Base-by-base conservation (phyloP, 169 alveolate genomes). In the Cryptosporidium baileyi region DNA sequence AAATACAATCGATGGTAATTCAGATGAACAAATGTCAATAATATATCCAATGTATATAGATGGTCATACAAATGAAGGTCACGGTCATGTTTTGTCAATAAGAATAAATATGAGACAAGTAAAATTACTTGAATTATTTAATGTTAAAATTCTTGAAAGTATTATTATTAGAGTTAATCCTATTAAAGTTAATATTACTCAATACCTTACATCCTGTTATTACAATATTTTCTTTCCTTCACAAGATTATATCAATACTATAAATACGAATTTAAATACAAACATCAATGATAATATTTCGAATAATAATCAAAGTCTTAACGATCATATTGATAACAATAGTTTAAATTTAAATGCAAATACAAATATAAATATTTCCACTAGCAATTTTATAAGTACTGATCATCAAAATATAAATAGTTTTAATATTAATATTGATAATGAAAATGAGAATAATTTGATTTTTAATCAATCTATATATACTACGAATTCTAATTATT, bases 181-280 rank as follows among this genome's bases (percentile, higher is more conserved):
- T 15, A 74, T 74, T 26, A 52, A 61, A 30, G 85, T 74, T 22
- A 74, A 74, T 22, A 74, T 74, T n/a, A 74, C 85, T 9, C 85
- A 74, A 32, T 54, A 34, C 17, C 45, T 74, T 7, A 57, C 67
- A n/a, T 51, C 67, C 4, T 51, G 74, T 7, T 74, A 74, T 61
- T 74, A 74, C 26, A 17, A 74, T 9, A 54, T 57, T 15, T 74
- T 74, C 34, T 74, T 74, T 59, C 63, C 63, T 4, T 22, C 85
- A 0, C 81, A 22, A 19, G n/a, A n/a, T n/a, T n/a, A n/a, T n/a
- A n/a, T n/a, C n/a, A n/a, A n/a, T n/a, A n/a, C n/a, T n/a, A n/a
- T n/a, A n/a, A n/a, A n/a, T n/a, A 11, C 59, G 15, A 47, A 11
- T 47, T 3, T 47, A 47, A 11, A 19, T 4, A 47, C 5, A 4